Percentiles rank a stretch among this genome's conserved stretches.
phyloP scores from a whole-genome alignment of 345 rosid genomes.

The Sisymbrium irio region DNA sequence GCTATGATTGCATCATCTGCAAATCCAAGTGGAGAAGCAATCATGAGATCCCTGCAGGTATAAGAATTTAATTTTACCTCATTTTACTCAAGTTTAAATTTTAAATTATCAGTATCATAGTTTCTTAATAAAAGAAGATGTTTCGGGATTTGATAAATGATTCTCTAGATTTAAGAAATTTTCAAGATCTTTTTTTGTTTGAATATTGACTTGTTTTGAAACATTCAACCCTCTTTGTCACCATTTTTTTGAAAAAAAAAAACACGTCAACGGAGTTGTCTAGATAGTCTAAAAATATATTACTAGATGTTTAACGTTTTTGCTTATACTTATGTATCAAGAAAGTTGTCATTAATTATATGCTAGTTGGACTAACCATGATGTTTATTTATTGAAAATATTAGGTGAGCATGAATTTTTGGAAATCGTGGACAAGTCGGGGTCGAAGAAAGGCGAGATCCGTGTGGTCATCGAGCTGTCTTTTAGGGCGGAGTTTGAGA shows the following conservation, averaged over 20 bases:
- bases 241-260: neutral
- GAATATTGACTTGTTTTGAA: neutral
- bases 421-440: slow-evolving; percentile 56
- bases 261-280: neutral
- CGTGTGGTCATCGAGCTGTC: slow-evolving; percentile 72
- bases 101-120: neutral
- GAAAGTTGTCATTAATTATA: slow-evolving; percentile 9
- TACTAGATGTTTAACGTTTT: neutral
- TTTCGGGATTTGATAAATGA: neutral
- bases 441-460: slow-evolving; percentile 49
- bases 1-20: slow-evolving; percentile 56
- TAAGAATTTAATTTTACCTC: neutral
- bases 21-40: slow-evolving; percentile 87
- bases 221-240: neutral
- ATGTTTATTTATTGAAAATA: neutral
- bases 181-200: neutral
- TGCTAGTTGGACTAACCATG: slow-evolving; percentile 10
- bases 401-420: slow-evolving; percentile 71
- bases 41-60: slow-evolving; percentile 70
- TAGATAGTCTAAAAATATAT: neutral
- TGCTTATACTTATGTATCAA: neutral
- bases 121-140: neutral
- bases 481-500: slow-evolving; percentile 78
- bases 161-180: neutral
- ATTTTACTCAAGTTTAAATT: neutral